A percentile compares a stretch with the other conserved stretches of the same genome.
These are phyloP conservation scores for Hylodesmum podocarpum DNA, from an alignment of 306 rosid genomes.

Conservation along the genomic window DNA sequence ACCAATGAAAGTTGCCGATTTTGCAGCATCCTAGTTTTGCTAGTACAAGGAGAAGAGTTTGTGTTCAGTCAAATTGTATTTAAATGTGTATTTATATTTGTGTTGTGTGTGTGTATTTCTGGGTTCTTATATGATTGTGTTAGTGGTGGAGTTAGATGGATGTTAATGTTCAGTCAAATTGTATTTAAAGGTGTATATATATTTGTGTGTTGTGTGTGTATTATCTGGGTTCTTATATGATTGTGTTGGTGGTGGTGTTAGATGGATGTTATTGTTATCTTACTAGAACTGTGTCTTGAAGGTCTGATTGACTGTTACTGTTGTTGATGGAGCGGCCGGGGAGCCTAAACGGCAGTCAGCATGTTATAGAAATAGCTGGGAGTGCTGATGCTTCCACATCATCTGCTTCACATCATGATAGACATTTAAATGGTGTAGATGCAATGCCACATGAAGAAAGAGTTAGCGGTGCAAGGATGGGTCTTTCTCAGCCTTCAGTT, in stretches of 20 bases:
- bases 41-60: conserved; percentile 27
- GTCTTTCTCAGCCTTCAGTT: conserved; percentile 44
- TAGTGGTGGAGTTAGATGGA: conserved; percentile 59
- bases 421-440: conserved; percentile 46
- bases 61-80: conserved; percentile 20
- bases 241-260: conserved; percentile 49
- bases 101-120: conserved; percentile 9
- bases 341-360: conserved; percentile 41
- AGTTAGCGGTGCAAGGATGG: conserved; percentile 37
- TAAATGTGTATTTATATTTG: background rate
- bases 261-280: conserved; percentile 64
- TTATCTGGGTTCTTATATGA: conserved; percentile 30
- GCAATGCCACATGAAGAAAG: conserved; percentile 54
- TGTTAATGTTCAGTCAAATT: conserved; percentile 39
- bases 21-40: conserved; percentile 16
- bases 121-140: conserved; percentile 41
- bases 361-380: conserved; percentile 60
- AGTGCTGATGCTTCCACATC: conserved; percentile 49
- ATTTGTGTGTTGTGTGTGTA: conserved; percentile 2
- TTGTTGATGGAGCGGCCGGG: conserved; percentile 71
- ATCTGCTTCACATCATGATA: conserved; percentile 53
- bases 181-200: conserved; percentile 21
- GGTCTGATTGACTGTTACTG: conserved; percentile 38
- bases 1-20: conserved; percentile 18
- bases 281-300: conserved; percentile 50